Evolutionary conservation across 202 grass and related monocot species (phyloP).

Genomic region (Schoenoplectus triqueter): DNA sequence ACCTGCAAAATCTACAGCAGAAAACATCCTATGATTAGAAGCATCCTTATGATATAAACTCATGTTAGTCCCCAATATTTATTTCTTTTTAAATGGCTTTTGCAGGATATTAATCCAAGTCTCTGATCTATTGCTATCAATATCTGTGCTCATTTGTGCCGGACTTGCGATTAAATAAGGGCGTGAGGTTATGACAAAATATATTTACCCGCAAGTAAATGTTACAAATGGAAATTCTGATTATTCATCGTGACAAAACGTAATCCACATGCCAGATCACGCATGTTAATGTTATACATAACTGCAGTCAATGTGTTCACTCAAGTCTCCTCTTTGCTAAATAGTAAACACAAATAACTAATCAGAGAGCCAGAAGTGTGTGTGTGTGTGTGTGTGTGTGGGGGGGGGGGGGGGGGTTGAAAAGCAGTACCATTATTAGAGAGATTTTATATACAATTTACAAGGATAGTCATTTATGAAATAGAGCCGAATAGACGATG

Average conservation of each 20-base stretch:
- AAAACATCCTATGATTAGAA: too few species aligned
- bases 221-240: not conserved
- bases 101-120: too few species aligned
- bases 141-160: too few species aligned
- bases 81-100: too few species aligned
- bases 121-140: too few species aligned
- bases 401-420: not conserved
- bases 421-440: not conserved
- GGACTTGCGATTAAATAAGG: too few species aligned
- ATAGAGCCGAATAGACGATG: conserved; percentile 56
- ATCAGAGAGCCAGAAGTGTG: too few species aligned
- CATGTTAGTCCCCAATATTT: too few species aligned
- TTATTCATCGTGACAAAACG: not conserved
- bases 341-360: not conserved
- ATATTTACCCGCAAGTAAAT: not conserved
- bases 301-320: not conserved
- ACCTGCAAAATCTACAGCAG: too few species aligned
- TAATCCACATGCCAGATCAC: not conserved
- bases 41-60: too few species aligned
- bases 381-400: not conserved
- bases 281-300: not conserved
- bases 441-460: conserved; percentile 42
- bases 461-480: conserved; percentile 44
- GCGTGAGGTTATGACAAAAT: too few species aligned
- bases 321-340: not conserved